Evolutionary conservation across 306 rosid genomes (phyloP), one percentile per base, ranked within the genome.

Genomic region (Vigna reflexopilosa): DNA sequence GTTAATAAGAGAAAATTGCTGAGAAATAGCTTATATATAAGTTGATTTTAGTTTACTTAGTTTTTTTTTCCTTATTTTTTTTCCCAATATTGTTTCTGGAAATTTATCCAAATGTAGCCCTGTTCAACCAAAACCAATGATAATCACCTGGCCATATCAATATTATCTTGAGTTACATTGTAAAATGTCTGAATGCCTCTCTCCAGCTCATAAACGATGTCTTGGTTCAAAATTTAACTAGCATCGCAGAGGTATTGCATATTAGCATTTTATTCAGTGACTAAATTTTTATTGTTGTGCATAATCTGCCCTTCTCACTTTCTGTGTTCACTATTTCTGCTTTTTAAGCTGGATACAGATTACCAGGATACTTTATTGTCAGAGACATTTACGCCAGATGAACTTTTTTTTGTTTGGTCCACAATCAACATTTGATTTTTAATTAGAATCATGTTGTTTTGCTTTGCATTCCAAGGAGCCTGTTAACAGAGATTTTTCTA

Each of bases 311-410:
- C 20, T n/a, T 26, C 8, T 26, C 28, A 3, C 6, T 55, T 20
- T 12, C 50, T 9, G 6, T 72, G 51, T 82, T 84, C 81, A 6
- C 51, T 86, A 66, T 76, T 74, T 77, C 80, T 90, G 70, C 59
- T 2, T 55, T 20, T 20, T 55, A 75, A 92, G 96, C 65, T 90
- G 88, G 87, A 86, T 55, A 85, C 63, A 50, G 86, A 76, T 76
- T 88, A 72, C 40, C 82, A 90, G 73, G 68, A 80, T 16, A 83
- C 72, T 54, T 90, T 84, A 61, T 86, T 92, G 67, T 86, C 81
- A 17, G 91, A 24, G 92, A 26, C 28, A 54, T 51, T 19, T 14
- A 56, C 15, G 34, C 32, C 34, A 22, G 16, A 57, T 24, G 15
- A 45, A 2, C 3, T 2, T 0, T 10, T 11, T 45, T 12, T 45